Base-by-base conservation (phyloP, 768 basidiomycete genomes). In the Boletus vinaceobasis region DNA sequence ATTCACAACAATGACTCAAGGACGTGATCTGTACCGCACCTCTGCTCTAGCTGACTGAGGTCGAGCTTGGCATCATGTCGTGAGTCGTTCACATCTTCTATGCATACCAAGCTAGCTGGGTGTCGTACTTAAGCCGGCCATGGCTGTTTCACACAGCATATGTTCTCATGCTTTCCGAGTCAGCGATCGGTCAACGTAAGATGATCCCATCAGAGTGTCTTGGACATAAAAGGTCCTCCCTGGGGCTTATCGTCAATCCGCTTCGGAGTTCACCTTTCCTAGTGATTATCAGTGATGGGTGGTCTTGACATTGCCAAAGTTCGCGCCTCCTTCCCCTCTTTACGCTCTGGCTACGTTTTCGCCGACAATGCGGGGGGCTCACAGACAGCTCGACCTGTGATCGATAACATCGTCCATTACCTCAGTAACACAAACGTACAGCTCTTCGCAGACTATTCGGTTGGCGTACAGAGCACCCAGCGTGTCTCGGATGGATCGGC, bases 331-430 rank as follows among this genome's bases (percentile, higher is more conserved):
- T 90, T 90, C 65, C 88, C 87, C 4, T 71, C 84, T 4, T 73
- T 90, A 27, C 66, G 73, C 31, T 71, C 75, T 1, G 83, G 82
- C 2, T 89, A 77, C 61, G 77, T 88, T 56, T 90, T 80, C 61
- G 89, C 77, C 3, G 88, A 90, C 72, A 90, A 87, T 55, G 89
- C 88, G 0, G 88, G 87, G 0, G 88, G 88, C 8, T 88, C 87
- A 3, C 88, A 83, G 65, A 80, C 78, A 37, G 71, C 81, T 1
- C 73, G 78, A 45, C 71, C 70, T 46, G 83, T 84, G 32, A 80
- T 83, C 51, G 79, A 85, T 59, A 71, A 77, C 40, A 78, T 90
- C 61, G 75, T 75, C 21, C 84, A 88, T 64, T 92, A 90, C 64
- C 78, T 91, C 14, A 54, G 78, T 32, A 81, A 86, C 71, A 84